phyloP scores from a whole-genome alignment of 768 basidiomycete genomes.

The Daedaleopsis nitida region DNA sequence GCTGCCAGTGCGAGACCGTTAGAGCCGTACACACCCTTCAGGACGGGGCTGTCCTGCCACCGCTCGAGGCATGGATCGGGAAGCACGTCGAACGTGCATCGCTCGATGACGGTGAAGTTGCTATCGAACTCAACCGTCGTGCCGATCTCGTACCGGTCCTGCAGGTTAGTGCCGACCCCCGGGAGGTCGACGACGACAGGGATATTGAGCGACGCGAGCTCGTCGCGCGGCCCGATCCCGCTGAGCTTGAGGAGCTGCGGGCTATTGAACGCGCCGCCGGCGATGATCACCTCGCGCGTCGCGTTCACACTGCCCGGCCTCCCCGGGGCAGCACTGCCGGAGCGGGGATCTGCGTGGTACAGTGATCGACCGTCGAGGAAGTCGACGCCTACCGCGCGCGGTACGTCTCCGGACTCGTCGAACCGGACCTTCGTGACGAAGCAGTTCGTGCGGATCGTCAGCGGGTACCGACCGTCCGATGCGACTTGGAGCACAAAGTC shows the following conservation, averaged over 20 bases:
- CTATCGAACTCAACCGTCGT: background rate
- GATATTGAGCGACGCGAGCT: slow-evolving; percentile 20
- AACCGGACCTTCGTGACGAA: background rate
- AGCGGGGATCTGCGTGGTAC: background rate
- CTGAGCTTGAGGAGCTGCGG: slow-evolving; percentile 24
- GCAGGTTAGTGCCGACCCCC: slow-evolving; percentile 33
- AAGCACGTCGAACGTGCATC: background rate
- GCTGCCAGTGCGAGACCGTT: background rate
- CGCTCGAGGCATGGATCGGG: background rate
- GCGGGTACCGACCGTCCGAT: background rate
- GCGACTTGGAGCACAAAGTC: background rate
- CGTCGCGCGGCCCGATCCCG: slow-evolving; percentile 15
- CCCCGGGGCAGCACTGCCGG: background rate
- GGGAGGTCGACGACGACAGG: slow-evolving; percentile 29
- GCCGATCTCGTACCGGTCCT: slow-evolving; percentile 18
- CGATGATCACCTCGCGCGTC: background rate
- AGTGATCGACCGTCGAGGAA: background rate
- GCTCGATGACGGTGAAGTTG: background rate
- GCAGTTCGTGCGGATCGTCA: background rate
- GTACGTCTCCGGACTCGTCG: background rate
- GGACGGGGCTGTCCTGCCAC: background rate
- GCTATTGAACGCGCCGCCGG: background rate
- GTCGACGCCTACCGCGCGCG: background rate
- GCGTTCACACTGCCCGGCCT: background rate
- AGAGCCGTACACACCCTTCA: background rate